Conservation (phyloP, 306 rosid genomes). For the Dalbergia cochinchinensis region DNA sequence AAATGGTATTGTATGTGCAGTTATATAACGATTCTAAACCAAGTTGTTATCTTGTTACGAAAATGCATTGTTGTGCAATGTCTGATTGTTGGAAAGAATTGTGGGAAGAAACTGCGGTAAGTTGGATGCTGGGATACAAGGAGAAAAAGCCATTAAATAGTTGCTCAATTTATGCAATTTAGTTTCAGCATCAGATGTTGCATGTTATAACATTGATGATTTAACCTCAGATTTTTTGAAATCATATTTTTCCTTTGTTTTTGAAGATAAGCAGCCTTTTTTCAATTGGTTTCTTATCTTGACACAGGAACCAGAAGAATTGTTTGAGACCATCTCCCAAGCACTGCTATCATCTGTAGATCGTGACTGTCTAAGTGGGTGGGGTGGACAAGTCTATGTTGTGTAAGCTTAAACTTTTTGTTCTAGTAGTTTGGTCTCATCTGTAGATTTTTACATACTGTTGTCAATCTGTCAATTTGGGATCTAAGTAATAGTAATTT, state of each 20-base stretch:
- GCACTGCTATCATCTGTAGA: constrained; percentile 95
- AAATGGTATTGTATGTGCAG: constrained; percentile 1
- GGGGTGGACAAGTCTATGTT: constrained; percentile 98
- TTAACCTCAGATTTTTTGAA: constrained; percentile 1
- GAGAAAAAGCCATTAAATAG: not conserved
- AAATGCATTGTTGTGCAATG: not conserved
- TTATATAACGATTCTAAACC: not conserved
- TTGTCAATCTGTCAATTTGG: constrained; percentile 18
- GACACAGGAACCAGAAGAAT: constrained; percentile 90
- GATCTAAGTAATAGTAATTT: not conserved
- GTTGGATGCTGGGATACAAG: not conserved
- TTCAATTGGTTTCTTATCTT: constrained; percentile 41
- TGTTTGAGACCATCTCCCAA: constrained; percentile 94
- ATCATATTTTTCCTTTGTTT: too few species aligned
- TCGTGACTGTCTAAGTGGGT: constrained; percentile 99
- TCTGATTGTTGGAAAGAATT: not conserved
- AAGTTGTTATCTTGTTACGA: not conserved
- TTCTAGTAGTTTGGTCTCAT: not conserved
- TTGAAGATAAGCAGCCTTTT: constrained; percentile 1
- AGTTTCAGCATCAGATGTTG: constrained; percentile 24
- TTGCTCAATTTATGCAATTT: not conserved
- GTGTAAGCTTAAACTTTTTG: constrained; percentile 72
- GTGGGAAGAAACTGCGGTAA: not conserved
- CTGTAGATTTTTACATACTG: not conserved
- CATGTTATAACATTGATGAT: not conserved